phyloP scores from a whole-genome alignment of 2,329 filamentous ascomycete genomes.

The Albophoma yamanashiensis region DNA sequence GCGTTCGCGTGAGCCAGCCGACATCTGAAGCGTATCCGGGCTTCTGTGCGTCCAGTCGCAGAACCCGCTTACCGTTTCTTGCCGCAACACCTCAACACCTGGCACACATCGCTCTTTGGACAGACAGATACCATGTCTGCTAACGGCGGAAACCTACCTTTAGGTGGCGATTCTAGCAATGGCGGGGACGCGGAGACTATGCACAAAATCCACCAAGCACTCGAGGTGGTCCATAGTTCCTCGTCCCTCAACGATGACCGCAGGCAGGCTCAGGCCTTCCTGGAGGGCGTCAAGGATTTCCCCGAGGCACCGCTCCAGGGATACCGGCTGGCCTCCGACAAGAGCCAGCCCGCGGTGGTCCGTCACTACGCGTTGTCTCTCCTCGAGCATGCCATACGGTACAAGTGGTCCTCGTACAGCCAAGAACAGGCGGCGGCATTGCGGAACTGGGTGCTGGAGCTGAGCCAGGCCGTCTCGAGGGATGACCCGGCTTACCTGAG shows the following conservation, averaged over 20 bases:
- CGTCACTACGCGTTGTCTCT: conserved; percentile 91
- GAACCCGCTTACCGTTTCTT: conserved; percentile 3
- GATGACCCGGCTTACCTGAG: conserved; percentile 74
- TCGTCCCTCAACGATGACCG: conserved; percentile 72
- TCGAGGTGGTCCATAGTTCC: conserved; percentile 79
- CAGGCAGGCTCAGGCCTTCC: conserved; percentile 71
- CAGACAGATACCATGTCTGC: conserved; percentile 19
- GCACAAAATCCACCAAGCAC: conserved; percentile 66
- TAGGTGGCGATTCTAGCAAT: conserved; percentile 21
- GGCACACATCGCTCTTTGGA: conserved; percentile 1
- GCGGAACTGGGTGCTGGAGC: conserved; percentile 65
- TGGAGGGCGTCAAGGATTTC: conserved; percentile 75
- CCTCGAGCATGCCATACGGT: conserved; percentile 80
- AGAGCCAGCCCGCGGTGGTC: conserved; percentile 65
- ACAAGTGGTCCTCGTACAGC: conserved; percentile 68
- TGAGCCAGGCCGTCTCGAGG: conserved; percentile 60
- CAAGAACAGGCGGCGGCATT: conserved; percentile 57
- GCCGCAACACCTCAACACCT: conserved; percentile 2
- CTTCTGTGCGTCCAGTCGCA: neutral
- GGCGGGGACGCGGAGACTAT: conserved; percentile 36
- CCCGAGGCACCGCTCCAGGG: conserved; percentile 75
- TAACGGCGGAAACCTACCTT: conserved; percentile 22
- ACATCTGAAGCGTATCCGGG: neutral
- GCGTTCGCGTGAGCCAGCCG: neutral
- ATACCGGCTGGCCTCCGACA: conserved; percentile 69